Base-by-base conservation (phyloP, 2,329 filamentous ascomycete genomes). In the Fusarium siculi region DNA sequence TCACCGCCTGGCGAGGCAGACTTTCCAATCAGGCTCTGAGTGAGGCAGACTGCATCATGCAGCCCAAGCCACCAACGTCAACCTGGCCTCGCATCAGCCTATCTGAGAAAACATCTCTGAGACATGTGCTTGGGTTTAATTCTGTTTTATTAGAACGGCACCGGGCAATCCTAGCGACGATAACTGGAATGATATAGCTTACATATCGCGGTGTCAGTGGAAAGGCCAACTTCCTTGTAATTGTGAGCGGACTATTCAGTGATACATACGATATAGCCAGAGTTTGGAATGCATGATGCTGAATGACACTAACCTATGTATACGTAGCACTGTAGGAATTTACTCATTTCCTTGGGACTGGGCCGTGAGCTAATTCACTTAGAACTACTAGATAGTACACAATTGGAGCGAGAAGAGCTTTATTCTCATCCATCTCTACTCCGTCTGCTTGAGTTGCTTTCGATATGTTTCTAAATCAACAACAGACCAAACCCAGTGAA, bases 401-500 rank as follows among this genome's bases (percentile, higher is more conserved):
- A 7, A 18, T 9, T 37, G 16, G 36, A 9, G 9, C 36, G 15
- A 18, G 8, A 2, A 18, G 36, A 37, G 7, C 16, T 37, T n/a
- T 42, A 12, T 7, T 44, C 6, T 25, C 6, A 5, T n/a, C 12
- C 15, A 7, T 9, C 7, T 4, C 16, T 46, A 56, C 2, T 46
- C 9, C 7, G 14, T 18, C 10, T 18, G 0, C 18, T 28, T 9
- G 14, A 47, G 54, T 8, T 68, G 63, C 7, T 47, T 30, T 23
- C 71, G 37, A 28, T 74, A 74, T 0, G 40, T 28, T 0, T 72
- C 61, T 8, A 74, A 40, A 9, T 74, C 72, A 8, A 74, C 57
- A 5, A 70, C 52, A 23, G 72, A 74, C 72, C 68, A 70, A 7
- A 74, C 68, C 61, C 72, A 66, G 2, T 62, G 43, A 15, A 74